These are phyloP conservation scores for Leccinum uliginosum DNA, from an alignment of 768 basidiomycete genomes.

Conservation along the genomic window DNA sequence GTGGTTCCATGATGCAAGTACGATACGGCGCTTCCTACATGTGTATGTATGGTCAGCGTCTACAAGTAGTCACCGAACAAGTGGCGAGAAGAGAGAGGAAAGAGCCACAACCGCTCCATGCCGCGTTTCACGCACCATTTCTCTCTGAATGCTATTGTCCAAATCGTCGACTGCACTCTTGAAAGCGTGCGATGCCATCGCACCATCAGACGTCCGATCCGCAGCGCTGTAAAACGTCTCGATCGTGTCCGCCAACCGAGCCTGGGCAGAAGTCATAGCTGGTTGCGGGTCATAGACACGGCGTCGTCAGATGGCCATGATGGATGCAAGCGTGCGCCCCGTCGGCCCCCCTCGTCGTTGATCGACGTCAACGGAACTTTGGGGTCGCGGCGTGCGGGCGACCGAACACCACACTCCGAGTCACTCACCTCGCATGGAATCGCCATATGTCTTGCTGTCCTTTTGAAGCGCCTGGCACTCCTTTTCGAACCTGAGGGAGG, in stretches of 20 bases:
- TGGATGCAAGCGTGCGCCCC: background rate
- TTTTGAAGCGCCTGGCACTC: constrained; percentile 92
- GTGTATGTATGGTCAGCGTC: background rate
- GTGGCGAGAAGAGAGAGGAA: background rate
- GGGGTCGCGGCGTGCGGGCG: background rate
- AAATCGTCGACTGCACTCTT: constrained; percentile 93
- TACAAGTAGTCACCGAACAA: too few relatives aligned
- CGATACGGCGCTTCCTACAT: constrained; percentile 90
- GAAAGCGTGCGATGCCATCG: constrained; percentile 97
- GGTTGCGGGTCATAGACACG: background rate
- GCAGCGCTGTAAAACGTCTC: constrained; percentile 88
- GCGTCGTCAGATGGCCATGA: background rate
- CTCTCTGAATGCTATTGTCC: constrained; percentile 76
- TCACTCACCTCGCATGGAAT: constrained; percentile 82
- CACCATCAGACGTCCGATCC: constrained; percentile 82
- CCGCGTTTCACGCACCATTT: constrained; percentile 59
- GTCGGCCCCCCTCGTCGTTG: background rate
- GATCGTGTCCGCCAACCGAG: constrained; percentile 88
- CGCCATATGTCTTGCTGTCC: constrained; percentile 91
- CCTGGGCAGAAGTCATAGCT: constrained; percentile 92
- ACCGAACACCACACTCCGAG: background rate
- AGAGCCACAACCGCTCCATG: background rate
- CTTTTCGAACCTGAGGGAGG: constrained; percentile 78
- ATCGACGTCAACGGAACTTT: background rate
- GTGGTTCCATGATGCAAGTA: constrained; percentile 90